Conservation (phyloP, 345 rosid species). For the Citrus sinensis region DNA sequence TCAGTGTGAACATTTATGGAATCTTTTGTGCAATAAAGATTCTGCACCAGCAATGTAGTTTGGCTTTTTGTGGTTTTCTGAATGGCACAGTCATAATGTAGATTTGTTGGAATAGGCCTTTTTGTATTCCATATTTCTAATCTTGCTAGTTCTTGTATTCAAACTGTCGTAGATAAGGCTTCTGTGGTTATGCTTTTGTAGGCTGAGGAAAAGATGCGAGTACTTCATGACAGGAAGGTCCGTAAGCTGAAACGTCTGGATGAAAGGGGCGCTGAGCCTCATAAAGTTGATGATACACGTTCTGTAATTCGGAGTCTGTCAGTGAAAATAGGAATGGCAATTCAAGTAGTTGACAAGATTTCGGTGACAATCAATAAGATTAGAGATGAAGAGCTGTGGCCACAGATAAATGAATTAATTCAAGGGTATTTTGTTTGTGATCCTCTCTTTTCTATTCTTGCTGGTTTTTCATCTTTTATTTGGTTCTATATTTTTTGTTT, state of each 20-base stretch:
- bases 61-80: constrained; percentile 4
- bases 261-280: constrained; percentile 79
- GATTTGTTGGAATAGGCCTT: not conserved
- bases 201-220: constrained; percentile 91
- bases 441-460: not conserved
- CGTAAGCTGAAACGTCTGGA: constrained; percentile 71
- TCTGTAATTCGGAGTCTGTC: constrained; percentile 57
- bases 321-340: constrained; percentile 78
- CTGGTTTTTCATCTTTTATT: not conserved
- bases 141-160: not conserved
- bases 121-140: not conserved
- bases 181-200: constrained; percentile 25
- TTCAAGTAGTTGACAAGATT: constrained; percentile 85
- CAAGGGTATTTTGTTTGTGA: constrained; percentile 57
- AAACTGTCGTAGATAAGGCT: not conserved
- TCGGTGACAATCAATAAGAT: constrained; percentile 82
- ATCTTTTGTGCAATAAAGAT: not conserved
- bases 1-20: not conserved
- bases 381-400: constrained; percentile 97
- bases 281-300: constrained; percentile 57
- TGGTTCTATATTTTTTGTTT: not conserved
- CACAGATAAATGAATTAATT: constrained; percentile 77
- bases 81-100: not conserved
- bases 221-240: constrained; percentile 67
- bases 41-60: not conserved